These are phyloP conservation scores for Meredithiella fracta DNA, from an alignment of 2,329 filamentous ascomycete genomes.

Conservation along the genomic window DNA sequence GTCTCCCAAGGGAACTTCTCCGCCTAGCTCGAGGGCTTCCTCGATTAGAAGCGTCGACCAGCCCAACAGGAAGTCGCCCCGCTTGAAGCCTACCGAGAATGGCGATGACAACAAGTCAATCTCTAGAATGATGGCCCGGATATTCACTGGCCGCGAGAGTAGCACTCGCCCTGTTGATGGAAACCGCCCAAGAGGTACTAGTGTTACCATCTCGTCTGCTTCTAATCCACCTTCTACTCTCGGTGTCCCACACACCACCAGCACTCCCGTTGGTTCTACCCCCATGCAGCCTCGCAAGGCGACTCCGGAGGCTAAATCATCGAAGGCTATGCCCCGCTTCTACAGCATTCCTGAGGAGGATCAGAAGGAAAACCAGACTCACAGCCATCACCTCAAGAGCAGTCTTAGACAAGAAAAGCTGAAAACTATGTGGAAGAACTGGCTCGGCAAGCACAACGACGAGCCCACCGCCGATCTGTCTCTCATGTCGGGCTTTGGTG, in stretches of 20 bases:
- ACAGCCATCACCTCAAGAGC: constrained; percentile 79
- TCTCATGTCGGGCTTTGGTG: constrained; percentile 89
- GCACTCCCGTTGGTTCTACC: constrained; percentile 6
- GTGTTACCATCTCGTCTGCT: constrained; percentile 11
- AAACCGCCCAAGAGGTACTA: constrained; percentile 14
- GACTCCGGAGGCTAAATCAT: constrained; percentile 1
- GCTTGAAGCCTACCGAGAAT: constrained; percentile 3
- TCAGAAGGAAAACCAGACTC: constrained; percentile 52
- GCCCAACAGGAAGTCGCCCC: constrained; percentile 11
- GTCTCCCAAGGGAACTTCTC: constrained; percentile 12
- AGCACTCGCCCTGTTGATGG: constrained; percentile 8
- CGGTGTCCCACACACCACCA: constrained; percentile 6
- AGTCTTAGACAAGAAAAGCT: constrained; percentile 89
- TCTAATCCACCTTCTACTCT: neutral
- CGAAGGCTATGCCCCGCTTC: constrained; percentile 12
- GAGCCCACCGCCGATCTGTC: constrained; percentile 66
- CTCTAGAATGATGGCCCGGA: constrained; percentile 13
- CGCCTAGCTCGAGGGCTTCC: constrained; percentile 13
- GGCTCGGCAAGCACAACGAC: constrained; percentile 74
- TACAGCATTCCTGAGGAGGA: constrained; percentile 27
- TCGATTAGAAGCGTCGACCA: constrained; percentile 13
- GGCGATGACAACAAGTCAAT: constrained; percentile 11
- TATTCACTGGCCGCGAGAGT: constrained; percentile 12
- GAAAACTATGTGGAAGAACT: constrained; percentile 73
- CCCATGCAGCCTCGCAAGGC: constrained; percentile 6